Percentiles rank a stretch among this genome's conserved stretches.
These are phyloP conservation scores for Pythium aphanidermatum DNA, from an alignment of 352 stramenopile species.

Conservation along the genomic window DNA sequence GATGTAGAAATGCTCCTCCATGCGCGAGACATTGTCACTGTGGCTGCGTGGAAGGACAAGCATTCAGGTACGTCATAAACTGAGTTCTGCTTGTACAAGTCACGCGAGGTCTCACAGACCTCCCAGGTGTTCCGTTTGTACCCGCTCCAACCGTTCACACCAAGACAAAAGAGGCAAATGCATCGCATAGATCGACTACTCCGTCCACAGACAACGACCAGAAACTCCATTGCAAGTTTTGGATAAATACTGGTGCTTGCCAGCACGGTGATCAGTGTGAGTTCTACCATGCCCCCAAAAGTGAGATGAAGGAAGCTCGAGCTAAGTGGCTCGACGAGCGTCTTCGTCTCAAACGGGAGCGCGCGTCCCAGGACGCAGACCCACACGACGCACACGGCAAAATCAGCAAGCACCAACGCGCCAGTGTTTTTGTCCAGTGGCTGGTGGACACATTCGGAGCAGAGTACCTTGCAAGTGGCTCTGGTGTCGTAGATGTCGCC, in stretches of 20 bases:
- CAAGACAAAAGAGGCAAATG: not conserved
- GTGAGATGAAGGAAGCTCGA: slow-evolving; percentile 41
- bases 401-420: slow-evolving; percentile 62
- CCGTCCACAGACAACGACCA: not conserved
- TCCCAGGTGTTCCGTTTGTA: slow-evolving; percentile 42
- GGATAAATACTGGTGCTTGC: slow-evolving; percentile 76
- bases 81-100: no score
- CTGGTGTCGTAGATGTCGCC: slow-evolving; percentile 76
- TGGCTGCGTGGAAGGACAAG: slow-evolving; percentile 46
- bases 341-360: slow-evolving; percentile 48
- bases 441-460: slow-evolving; percentile 63
- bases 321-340: slow-evolving; percentile 60
- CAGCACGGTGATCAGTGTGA: slow-evolving; percentile 62
- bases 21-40: slow-evolving; percentile 10
- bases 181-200: not conserved
- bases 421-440: slow-evolving; percentile 69
- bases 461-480: slow-evolving; percentile 33
- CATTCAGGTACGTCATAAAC: no score
- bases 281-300: slow-evolving; percentile 43
- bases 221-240: slow-evolving; percentile 65
- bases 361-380: slow-evolving; percentile 52
- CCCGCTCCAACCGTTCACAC: slow-evolving; percentile 38
- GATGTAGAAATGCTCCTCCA: slow-evolving; percentile 13
- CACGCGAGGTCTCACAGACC: no score
- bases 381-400: slow-evolving; percentile 64